Base-by-base conservation (phyloP, 495 filamentous ascomycete genomes). In the Wilcoxina mikolae region DNA sequence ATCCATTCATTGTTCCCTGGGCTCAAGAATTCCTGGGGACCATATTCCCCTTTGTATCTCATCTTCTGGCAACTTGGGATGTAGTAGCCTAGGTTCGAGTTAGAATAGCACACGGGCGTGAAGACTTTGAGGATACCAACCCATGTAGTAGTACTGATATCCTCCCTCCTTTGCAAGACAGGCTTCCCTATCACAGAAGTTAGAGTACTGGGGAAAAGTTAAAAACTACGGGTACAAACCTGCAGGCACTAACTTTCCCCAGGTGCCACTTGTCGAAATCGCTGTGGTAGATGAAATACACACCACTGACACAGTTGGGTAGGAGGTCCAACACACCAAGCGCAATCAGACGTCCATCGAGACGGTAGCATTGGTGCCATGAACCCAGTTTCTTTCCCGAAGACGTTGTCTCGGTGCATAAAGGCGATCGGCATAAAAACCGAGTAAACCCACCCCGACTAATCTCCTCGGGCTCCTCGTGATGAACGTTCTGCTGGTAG, bases 341-440 rank as follows among this genome's bases (percentile, higher is more conserved):
- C 15, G 91, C 91, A 31, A 96, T 79, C 29, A 98, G 75, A 51
- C 80, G 75, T 17, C 88, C 91, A 68, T 95, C 88, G 23, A 98
- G 71, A 26, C 91, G 78, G 68, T 98, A 95, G 70, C 85, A 91
- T 67, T 95, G 89, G 65, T 98, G 91, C 69, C 80, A 95, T n/a
- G 85, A 90, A 5, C 91, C 91, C 2, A 93, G 70, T 60, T 74
- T 74, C 50, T 80, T 78, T 51, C 76, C 73, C 3, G 65, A 57
- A 5, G 67, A 69, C 9, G 68, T 50, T 1, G 70, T 75, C 17
- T 66, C 73, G 26, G 76, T 74, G 28, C 69, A 72, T 26, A 98
- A 65, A 0, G 91, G 87, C 1, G 89, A 88, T 54, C 65, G 57
- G 70, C 91, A 98, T 43, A 98, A 76, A 59, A 98, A 98, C 26